phyloP scores from a whole-genome alignment of 768 basidiomycete species.

The Mycena maculata region DNA sequence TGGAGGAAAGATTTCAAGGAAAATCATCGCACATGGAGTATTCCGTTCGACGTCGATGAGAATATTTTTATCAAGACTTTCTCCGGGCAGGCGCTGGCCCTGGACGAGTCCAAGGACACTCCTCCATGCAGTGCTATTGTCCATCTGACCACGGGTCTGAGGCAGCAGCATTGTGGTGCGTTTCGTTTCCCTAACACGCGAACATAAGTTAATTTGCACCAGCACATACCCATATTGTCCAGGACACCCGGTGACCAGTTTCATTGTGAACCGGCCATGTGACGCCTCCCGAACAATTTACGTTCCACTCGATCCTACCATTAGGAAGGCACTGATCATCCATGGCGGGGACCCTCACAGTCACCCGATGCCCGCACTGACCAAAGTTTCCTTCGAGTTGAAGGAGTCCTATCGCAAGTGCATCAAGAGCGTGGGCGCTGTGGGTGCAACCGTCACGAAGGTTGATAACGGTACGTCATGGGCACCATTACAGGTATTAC shows the following conservation, averaged over 20 bases:
- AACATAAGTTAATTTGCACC: not conserved
- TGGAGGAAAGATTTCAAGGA: not conserved
- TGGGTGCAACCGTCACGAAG: constrained; percentile 17
- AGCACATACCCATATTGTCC: constrained; percentile 6
- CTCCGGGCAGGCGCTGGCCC: not conserved
- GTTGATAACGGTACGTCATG: constrained; percentile 13
- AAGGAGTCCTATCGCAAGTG: not conserved
- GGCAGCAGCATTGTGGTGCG: not conserved
- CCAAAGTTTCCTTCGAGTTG: not conserved
- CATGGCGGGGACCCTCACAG: not conserved
- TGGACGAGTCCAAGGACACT: constrained; percentile 9
- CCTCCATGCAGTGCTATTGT: not conserved
- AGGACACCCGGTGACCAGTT: not conserved
- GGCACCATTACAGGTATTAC: not conserved
- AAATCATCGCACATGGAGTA: not conserved
- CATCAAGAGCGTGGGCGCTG: constrained; percentile 26
- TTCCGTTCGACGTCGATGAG: constrained; percentile 7
- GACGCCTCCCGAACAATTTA: not conserved
- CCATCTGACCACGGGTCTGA: constrained; percentile 11
- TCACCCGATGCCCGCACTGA: too few species aligned
- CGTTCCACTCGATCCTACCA: constrained; percentile 1
- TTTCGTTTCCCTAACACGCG: not conserved
- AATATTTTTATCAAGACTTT: not conserved
- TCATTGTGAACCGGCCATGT: not conserved
- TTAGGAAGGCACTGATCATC: not conserved